phyloP scores from a whole-genome alignment of 768 basidiomycete genomes.

The Panellus pusillus region DNA sequence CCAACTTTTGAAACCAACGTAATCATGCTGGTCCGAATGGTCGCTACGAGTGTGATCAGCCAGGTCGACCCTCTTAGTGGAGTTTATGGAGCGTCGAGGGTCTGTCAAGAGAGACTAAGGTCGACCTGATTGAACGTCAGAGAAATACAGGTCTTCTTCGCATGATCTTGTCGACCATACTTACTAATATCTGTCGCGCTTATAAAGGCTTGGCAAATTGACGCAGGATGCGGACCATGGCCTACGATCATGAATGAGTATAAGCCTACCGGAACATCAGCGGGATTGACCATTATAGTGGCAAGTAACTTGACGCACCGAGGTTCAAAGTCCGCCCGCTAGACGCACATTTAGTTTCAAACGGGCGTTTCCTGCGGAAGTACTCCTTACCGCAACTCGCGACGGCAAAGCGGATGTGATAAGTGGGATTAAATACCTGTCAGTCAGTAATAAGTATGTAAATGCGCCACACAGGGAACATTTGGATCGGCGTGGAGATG shows the following conservation, averaged over 20 bases:
- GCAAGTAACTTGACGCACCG: not conserved
- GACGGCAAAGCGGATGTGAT: slow-evolving; percentile 33
- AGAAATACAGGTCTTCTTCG: slow-evolving; percentile 1
- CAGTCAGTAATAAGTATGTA: slow-evolving; percentile 37
- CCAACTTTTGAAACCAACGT: not conserved
- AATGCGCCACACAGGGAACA: slow-evolving; percentile 44
- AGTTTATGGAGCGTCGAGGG: too few species aligned
- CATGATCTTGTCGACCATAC: slow-evolving; percentile 11
- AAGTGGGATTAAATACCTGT: slow-evolving; percentile 32
- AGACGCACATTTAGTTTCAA: not conserved
- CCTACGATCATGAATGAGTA: not conserved
- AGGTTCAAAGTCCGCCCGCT: slow-evolving; percentile 44
- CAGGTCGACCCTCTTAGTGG: not conserved
- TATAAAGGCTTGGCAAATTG: slow-evolving; percentile 34
- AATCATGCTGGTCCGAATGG: slow-evolving; percentile 11
- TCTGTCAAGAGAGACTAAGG: too few species aligned
- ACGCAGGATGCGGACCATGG: slow-evolving; percentile 33
- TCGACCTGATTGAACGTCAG: too few species aligned
- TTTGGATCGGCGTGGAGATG: slow-evolving; percentile 45
- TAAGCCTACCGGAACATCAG: not conserved
- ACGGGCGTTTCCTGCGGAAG: too few species aligned
- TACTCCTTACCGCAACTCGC: slow-evolving; percentile 32
- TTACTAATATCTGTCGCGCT: not conserved
- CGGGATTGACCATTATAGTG: too few species aligned
- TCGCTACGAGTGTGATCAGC: not conserved